phyloP scores from a whole-genome alignment of 176 grass and related monocot species.

The Puya raimondii region DNA sequence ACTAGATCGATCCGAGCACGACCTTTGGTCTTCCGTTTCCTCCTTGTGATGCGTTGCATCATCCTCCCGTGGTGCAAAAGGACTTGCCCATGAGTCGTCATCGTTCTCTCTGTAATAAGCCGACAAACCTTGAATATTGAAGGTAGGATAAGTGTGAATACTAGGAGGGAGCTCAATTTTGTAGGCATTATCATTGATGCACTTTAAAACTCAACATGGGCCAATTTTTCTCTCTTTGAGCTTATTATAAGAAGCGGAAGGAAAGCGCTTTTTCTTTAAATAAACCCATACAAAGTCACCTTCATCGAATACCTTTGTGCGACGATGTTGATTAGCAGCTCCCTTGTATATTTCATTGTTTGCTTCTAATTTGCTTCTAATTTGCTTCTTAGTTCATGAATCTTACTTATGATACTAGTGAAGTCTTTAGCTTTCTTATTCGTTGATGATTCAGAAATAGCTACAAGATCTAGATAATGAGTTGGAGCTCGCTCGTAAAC shows the following conservation, averaged over 20 bases:
- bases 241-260: neutral
- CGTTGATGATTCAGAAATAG: neutral
- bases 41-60: no score
- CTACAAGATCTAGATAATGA: neutral
- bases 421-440: neutral
- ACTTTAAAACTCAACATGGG: neutral
- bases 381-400: neutral
- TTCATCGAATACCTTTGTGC: neutral
- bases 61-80: neutral
- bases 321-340: neutral
- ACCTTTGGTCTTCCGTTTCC: no score
- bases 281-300: neutral
- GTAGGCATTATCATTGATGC: conserved; percentile 4
- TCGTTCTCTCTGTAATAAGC: neutral
- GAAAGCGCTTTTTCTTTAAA: neutral
- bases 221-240: no score
- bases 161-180: neutral
- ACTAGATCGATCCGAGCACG: no score
- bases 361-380: neutral
- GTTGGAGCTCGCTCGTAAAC: neutral
- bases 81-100: neutral
- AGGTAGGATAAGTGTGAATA: neutral
- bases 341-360: neutral
- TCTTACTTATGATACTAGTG: neutral
- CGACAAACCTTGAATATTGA: neutral